Base-by-base conservation (phyloP, 129 eudicot genomes). In the Tanacetum coccineum region DNA sequence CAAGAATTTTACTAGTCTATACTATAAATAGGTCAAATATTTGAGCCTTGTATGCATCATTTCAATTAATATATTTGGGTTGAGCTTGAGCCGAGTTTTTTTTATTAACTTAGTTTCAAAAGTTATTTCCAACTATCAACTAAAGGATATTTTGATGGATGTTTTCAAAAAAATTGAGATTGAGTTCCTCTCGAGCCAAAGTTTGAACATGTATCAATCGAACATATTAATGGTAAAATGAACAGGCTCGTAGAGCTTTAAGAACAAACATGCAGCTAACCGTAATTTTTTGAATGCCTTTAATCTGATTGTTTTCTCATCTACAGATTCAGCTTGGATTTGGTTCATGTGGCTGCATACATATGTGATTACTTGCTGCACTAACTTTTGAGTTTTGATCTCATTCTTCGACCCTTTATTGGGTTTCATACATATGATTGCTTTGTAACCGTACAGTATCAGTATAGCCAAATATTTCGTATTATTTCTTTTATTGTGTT, bases 371-470 rank as follows among this genome's bases (percentile, higher is more conserved):
- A 14, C 15, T 45, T 14, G 56, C 60, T 44, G 66, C 57, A 76
- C 76, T 65, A 77, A 70, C 73, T 77, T 66, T 68, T 60, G 21
- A 18, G 66, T 77, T 66, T 68, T 60, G 30, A 18, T 65, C 69
- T 78, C 82, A 78, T 78, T 78, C 70, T 78, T 78, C 13, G 32
- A 67, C 78, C 71, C 78, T 73, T 78, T 9, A 46, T 45, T 72
- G 70, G 78, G 81, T 61, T 77, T 22, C 56, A 66, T 67, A 17
- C 63, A 75, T 68, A 68, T 75, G 55, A 68, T 75, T 76, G 68
- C 49, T 50, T 75, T 50, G 69, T 60, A 46, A 60, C 50, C 48
- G 8, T 59, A 53, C 47, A 52, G 36, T 72, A 39, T 26, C 56
- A 64, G 25, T 36, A 55, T 67, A 67, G 79, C 47, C 40, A 42